Evolutionary conservation across 2,329 filamentous ascomycete species (phyloP), one percentile per base, ranked within the genome.

Genomic region (Verticillium albo-atrum): DNA sequence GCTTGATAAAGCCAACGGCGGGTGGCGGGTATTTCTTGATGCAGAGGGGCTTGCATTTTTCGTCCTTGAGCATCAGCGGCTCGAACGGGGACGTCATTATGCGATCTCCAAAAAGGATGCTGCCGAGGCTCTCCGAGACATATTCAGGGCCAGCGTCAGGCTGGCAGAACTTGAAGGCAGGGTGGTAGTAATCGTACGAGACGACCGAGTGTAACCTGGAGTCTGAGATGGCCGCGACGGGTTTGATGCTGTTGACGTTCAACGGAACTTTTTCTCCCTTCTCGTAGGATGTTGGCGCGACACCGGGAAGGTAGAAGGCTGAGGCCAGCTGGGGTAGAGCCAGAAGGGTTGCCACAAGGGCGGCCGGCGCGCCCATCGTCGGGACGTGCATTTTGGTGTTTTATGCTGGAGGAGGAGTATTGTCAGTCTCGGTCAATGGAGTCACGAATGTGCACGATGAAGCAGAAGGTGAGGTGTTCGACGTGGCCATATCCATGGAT

Each of bases 31-130:
- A 89, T 47, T 82, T 82, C 50, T 83, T 80, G 28, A 81, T 77
- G 74, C 95, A 99, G 3, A 96, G 80, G 17, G 83, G 75, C 73
- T 94, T 95, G 79, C 95, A 99, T 0, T 88, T 88, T 74, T 97
- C 90, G 72, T 99, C 95, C 63, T 86, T 79, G 58, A 78, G 86
- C 93, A 99, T 97, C 66, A 86, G 84, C 62, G 98, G 80, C 70
- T 97, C 87, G 70, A 96, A 97, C 0, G 94, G 91, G 35, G 94
- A 98, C n/a, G 92, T 96, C 78, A 92, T 92, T 77, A 99, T 99
- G 59, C 95, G 87, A 77, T 99, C 95, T 66, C 95, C 95, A 68
- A 99, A 99, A 56, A 99, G 77, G 71, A 99, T 99, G 80, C 94
- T 97, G 26, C 95, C 95, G 64, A 99, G 76, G 64, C 91, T 95